These are phyloP conservation scores for Claviceps africana DNA, from an alignment of 2,329 filamentous ascomycete species.

Conservation along the genomic window DNA sequence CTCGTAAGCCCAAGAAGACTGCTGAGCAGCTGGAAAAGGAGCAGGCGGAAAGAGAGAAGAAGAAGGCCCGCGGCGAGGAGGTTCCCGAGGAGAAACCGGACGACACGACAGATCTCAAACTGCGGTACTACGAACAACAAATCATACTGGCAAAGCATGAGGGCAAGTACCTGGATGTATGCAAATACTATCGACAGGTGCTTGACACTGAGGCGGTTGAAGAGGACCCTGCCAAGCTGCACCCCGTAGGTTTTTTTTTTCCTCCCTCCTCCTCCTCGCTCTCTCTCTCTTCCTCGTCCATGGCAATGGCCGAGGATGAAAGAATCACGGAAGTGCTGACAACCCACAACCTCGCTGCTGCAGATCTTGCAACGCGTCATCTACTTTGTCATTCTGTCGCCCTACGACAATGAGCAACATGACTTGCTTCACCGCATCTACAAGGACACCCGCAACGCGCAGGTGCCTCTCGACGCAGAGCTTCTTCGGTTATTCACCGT, in stretches of 20 bases:
- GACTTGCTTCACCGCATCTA: slow-evolving; percentile 90
- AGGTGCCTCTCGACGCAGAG: slow-evolving; percentile 67
- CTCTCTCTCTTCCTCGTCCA: background rate
- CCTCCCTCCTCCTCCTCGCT: background rate
- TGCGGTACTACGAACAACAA: slow-evolving; percentile 94
- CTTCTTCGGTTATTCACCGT: slow-evolving; percentile 91
- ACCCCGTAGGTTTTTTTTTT: slow-evolving; percentile 46
- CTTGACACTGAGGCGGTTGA: slow-evolving; percentile 92
- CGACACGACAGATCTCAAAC: slow-evolving; percentile 90
- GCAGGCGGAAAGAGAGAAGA: slow-evolving; percentile 75
- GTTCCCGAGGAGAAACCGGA: slow-evolving; percentile 66
- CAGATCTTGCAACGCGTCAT: slow-evolving; percentile 87
- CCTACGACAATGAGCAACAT: slow-evolving; percentile 96
- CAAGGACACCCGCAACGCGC: slow-evolving; percentile 65
- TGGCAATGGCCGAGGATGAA: background rate
- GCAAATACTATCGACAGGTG: slow-evolving; percentile 96
- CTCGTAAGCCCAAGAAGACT: slow-evolving; percentile 82
- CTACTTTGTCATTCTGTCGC: slow-evolving; percentile 92
- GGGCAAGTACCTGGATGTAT: slow-evolving; percentile 90
- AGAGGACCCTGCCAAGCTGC: slow-evolving; percentile 72
- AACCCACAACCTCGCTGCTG: background rate
- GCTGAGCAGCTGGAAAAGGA: slow-evolving; percentile 83
- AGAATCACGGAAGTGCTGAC: background rate
- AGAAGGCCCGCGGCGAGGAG: slow-evolving; percentile 65
- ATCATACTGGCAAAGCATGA: slow-evolving; percentile 93